Evolutionary conservation across 2,329 filamentous ascomycete genomes (phyloP).

Genomic region (Emergomyces orientalis): DNA sequence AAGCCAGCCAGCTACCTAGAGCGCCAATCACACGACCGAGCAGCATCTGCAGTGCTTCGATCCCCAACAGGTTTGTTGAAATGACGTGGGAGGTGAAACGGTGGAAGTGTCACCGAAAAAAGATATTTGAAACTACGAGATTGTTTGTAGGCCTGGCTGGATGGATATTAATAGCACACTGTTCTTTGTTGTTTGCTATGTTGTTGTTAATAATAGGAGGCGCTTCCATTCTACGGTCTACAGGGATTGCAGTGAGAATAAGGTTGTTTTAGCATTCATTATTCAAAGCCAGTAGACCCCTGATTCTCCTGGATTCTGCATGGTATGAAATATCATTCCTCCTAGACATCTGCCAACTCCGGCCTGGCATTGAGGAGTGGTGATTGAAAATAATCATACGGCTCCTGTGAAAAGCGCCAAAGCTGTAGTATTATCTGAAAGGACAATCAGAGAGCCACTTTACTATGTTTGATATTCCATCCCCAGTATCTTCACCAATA

Average conservation of each 20-base stretch:
- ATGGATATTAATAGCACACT: not conserved
- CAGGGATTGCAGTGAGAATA: not conserved
- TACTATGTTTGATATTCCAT: not conserved
- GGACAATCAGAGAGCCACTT: not conserved
- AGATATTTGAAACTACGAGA: not conserved
- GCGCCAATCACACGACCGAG: not conserved
- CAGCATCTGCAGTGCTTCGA: not conserved
- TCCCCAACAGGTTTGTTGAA: not conserved
- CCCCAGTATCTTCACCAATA: no score
- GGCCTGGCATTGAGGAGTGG: no score
- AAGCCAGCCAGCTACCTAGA: not conserved
- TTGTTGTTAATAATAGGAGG: not conserved
- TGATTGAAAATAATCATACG: no score
- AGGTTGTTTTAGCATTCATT: no score
- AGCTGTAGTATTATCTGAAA: no score
- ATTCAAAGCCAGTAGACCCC: no score
- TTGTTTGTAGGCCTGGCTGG: not conserved
- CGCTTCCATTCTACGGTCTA: not conserved
- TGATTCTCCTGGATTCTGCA: no score
- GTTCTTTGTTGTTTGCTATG: not conserved
- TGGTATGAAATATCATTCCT: no score
- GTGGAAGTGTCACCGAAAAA: not conserved
- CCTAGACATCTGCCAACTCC: no score
- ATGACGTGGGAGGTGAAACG: constrained; percentile 2
- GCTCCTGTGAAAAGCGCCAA: no score